Evolutionary conservation across 768 basidiomycete genomes (phyloP).

Genomic region (Lactarius sanguifluus): DNA sequence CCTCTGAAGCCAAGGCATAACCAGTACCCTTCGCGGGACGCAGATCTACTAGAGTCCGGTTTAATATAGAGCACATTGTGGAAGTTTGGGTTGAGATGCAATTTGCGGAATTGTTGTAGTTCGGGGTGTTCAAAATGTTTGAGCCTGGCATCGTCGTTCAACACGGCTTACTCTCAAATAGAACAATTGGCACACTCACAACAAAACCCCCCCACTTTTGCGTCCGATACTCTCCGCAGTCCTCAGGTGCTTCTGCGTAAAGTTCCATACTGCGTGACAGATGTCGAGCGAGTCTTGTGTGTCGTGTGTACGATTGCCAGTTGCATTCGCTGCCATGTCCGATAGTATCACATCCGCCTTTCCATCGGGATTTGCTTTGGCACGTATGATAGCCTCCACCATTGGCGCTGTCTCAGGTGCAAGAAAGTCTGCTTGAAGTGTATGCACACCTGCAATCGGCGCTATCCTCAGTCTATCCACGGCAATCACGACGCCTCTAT

Average conservation of each 20-base stretch:
- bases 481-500: constrained; percentile 60
- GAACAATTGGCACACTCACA: constrained; percentile 45
- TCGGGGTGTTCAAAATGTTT: constrained; percentile 84
- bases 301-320: constrained; percentile 69
- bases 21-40: constrained; percentile 84
- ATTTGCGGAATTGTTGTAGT: constrained; percentile 59
- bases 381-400: constrained; percentile 44
- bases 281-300: constrained; percentile 68
- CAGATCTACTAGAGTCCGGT: constrained; percentile 74
- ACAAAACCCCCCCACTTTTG: constrained; percentile 50
- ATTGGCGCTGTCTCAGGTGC: constrained; percentile 46
- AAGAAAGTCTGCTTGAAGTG: constrained; percentile 80
- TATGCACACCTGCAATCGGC: constrained; percentile 69
- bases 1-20: constrained; percentile 70
- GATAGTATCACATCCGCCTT: constrained; percentile 81
- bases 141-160: constrained; percentile 48
- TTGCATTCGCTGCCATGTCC: constrained; percentile 87
- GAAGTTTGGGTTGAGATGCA: constrained; percentile 64
- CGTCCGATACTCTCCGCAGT: constrained; percentile 45
- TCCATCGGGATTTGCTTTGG: constrained; percentile 36
- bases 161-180: constrained; percentile 20
- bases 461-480: constrained; percentile 77
- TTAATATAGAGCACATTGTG: constrained; percentile 67
- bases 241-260: constrained; percentile 56
- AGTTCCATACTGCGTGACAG: constrained; percentile 69